These are phyloP conservation scores for Poa annua DNA, from an alignment of 176 grass and related monocot genomes.

Conservation along the genomic window DNA sequence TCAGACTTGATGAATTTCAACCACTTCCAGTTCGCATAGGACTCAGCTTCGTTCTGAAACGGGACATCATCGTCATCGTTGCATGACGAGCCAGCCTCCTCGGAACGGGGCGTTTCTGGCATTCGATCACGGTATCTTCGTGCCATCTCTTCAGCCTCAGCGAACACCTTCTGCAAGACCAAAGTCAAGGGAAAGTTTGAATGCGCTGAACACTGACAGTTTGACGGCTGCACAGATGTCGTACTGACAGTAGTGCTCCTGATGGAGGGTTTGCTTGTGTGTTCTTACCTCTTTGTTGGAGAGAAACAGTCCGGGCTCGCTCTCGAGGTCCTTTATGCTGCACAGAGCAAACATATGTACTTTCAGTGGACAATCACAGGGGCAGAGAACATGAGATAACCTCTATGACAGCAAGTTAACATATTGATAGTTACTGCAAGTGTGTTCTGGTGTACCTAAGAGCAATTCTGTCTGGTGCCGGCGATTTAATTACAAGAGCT, in stretches of 20 bases:
- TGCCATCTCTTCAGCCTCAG: slow-evolving; percentile 74
- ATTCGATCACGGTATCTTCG: slow-evolving; percentile 53
- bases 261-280: neutral
- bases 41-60: slow-evolving; percentile 61
- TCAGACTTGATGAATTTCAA: slow-evolving; percentile 57
- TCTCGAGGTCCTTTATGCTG: slow-evolving; percentile 76
- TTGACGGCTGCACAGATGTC: neutral
- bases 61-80: slow-evolving; percentile 8
- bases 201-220: neutral
- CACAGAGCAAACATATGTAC: neutral
- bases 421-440: neutral
- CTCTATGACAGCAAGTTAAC: too few species aligned
- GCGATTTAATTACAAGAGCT: slow-evolving; percentile 75
- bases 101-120: slow-evolving; percentile 6
- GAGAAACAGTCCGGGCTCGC: slow-evolving; percentile 72
- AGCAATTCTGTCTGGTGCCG: slow-evolving; percentile 67
- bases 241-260: neutral
- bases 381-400: neutral
- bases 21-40: slow-evolving; percentile 82
- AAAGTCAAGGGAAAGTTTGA: slow-evolving; percentile 16
- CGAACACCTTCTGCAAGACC: slow-evolving; percentile 64
- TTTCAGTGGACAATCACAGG: slow-evolving; percentile 19
- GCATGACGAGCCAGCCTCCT: neutral
- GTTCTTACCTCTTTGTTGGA: slow-evolving; percentile 62
- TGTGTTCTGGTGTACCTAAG: slow-evolving; percentile 60